A percentile compares a stretch with the other conserved stretches of the same genome.
Evolutionary conservation across 78 protist genomes (phyloP).

Genomic region (Protostelium mycophagum): DNA sequence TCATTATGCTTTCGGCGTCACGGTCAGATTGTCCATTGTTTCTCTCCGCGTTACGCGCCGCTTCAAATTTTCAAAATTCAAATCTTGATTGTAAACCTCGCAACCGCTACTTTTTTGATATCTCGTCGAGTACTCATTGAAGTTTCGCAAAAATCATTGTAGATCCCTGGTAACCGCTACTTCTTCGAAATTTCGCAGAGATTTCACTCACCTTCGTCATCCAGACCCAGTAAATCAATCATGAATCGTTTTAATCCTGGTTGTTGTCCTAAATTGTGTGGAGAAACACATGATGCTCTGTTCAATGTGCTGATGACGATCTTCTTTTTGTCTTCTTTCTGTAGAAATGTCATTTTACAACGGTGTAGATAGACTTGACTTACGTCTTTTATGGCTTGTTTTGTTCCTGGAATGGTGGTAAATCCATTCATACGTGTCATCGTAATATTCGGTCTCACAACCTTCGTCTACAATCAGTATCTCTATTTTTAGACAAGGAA

Average conservation of each 20-base stretch:
- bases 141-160: too few species aligned
- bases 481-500: too few species aligned
- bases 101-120: too few species aligned
- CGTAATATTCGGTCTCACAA: neutral
- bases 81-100: neutral
- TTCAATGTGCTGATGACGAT: neutral
- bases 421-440: neutral
- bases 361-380: neutral
- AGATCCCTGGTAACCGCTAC: too few species aligned
- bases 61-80: neutral
- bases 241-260: neutral
- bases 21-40: neutral
- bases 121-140: too few species aligned
- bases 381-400: neutral
- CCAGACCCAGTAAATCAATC: neutral
- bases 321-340: neutral
- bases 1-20: neutral
- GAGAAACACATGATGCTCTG: neutral
- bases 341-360: neutral
- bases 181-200: too few species aligned
- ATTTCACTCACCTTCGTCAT: neutral
- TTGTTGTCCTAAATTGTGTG: neutral
- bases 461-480: neutral
- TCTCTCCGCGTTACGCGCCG: neutral
- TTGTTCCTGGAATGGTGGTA: neutral